Base-by-base conservation (phyloP, 495 filamentous ascomycete genomes). In the Delitschia confertaspora region DNA sequence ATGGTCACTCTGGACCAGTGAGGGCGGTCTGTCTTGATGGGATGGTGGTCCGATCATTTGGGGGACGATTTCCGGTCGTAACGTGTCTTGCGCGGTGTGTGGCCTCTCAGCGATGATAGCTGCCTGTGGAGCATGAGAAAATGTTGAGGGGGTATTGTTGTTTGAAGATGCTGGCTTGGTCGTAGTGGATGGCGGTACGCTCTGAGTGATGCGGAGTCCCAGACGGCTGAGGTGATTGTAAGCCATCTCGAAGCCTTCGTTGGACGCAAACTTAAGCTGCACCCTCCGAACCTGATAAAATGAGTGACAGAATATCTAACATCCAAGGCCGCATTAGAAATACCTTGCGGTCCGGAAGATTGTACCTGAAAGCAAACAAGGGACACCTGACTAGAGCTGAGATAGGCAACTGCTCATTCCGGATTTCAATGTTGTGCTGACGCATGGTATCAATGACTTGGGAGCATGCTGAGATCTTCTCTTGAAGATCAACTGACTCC, bases 261-360 rank as follows among this genome's bases (percentile, higher is more conserved):
- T 60, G 9, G 49, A 57, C 9, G 45, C 35, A 43, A 71, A 69
- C 38, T 62, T 68, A 1, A 73, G 41, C 45, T 73, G 69, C 49
- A 70, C 55, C n/a, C 69, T 58, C 25, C 60, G 65, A 26, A 65
- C 53, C 69, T 72, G 27, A 20, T 13, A 6, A 5, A n/a, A 37
- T 32, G 26, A 32, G 32, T 42, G 14, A 38, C 17, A 39, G 36
- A 1, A 6, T 11, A 20, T 13, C 6, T 11, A 6, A 33, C 32
- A 31, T 51, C 24, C 26, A 25, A 17, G 19, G 14, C 3, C 29
- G 13, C 24, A 8, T 23, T 18, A 43, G 6, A 25, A 10, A 30
- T 36, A 48, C 52, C 52, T 57, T 46, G 11, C 33, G 34, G 44
- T 49, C 43, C 25, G 45, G 35, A 11, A 49, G 14, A 36, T 14